Percentiles rank a stretch among this genome's conserved stretches.
These are phyloP conservation scores for Pneumocystis oryctolagi DNA, from an alignment of 1,139 yeast genomes.

Conservation along the genomic window DNA sequence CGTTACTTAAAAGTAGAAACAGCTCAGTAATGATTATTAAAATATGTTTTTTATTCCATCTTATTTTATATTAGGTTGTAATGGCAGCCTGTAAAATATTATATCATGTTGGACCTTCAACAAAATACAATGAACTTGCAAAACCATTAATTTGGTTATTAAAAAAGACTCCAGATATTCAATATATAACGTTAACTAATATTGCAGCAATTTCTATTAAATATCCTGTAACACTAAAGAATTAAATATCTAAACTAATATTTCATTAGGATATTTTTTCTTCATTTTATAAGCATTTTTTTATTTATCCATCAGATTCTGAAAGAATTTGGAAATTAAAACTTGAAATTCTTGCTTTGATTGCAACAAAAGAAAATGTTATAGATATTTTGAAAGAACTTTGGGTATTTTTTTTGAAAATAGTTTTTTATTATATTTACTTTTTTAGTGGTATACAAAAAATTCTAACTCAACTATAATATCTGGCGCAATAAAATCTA, in stretches of 20 bases:
- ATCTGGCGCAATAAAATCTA: slow-evolving; percentile 43
- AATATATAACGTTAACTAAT: slow-evolving; percentile 23
- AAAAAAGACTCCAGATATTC: slow-evolving; percentile 25
- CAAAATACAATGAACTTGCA: slow-evolving; percentile 31
- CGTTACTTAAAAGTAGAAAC: slow-evolving; percentile 37
- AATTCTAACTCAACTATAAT: slow-evolving; percentile 28
- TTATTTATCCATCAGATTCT: slow-evolving; percentile 45
- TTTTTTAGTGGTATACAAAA: slow-evolving; percentile 30
- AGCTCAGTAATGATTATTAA: slow-evolving; percentile 26
- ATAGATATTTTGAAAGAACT: slow-evolving; percentile 47
- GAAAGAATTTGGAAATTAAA: slow-evolving; percentile 37
- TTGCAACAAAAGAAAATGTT: slow-evolving; percentile 41
- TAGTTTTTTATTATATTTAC: slow-evolving; percentile 28
- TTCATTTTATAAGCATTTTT: slow-evolving; percentile 39
- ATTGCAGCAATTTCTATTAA: slow-evolving; percentile 25
- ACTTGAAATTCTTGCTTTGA: slow-evolving; percentile 45
- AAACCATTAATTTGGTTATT: slow-evolving; percentile 35
- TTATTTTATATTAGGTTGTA: slow-evolving; percentile 28
- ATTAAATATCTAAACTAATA: neutral
- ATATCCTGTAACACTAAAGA: slow-evolving; percentile 24
- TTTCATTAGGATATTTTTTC: slow-evolving; percentile 26
- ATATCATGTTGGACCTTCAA: slow-evolving; percentile 39
- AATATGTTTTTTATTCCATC: neutral
- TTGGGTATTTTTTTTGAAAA: neutral
- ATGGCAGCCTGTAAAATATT: slow-evolving; percentile 46